Percentiles rank a stretch among this genome's conserved stretches.
Evolutionary conservation across 495 filamentous ascomycete genomes (phyloP).

Genomic region (Cercophora samala): DNA sequence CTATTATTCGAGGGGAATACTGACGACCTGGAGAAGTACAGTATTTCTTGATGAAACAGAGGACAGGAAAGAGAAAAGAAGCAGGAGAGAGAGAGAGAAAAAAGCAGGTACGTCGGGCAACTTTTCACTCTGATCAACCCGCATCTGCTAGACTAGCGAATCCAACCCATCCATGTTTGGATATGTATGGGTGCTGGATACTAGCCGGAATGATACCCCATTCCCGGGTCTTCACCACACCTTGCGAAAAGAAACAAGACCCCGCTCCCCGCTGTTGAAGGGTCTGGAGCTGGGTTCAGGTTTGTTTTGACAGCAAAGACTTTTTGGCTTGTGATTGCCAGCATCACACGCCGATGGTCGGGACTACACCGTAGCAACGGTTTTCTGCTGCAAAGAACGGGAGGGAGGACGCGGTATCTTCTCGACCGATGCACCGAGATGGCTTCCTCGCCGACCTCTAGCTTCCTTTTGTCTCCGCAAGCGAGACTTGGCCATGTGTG

Average conservation of each 20-base stretch:
- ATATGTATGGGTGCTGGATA: neutral
- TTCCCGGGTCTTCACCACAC: constrained; percentile 1
- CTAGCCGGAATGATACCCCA: constrained; percentile 6
- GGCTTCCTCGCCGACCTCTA: neutral
- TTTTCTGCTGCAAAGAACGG: neutral
- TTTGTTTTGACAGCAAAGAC: neutral
- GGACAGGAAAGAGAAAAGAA: neutral
- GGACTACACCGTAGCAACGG: neutral
- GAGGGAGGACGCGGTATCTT: neutral
- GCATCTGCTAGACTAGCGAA: neutral
- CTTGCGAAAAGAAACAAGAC: neutral
- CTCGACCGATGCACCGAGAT: constrained; percentile 4
- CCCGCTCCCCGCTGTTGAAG: neutral
- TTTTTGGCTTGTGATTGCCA: neutral
- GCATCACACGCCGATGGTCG: neutral
- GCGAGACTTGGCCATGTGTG: neutral
- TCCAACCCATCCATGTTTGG: neutral
- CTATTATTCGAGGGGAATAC: neutral
- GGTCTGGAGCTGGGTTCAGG: neutral
- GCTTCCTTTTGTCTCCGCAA: neutral
- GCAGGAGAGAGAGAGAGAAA: neutral
- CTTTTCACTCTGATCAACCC: neutral
- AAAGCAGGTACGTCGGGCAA: neutral
- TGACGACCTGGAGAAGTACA: neutral
- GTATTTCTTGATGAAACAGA: constrained; percentile 3